Evolutionary conservation across 2,329 filamentous ascomycete genomes (phyloP).

Genomic region (Pseudopithomyces maydicus): DNA sequence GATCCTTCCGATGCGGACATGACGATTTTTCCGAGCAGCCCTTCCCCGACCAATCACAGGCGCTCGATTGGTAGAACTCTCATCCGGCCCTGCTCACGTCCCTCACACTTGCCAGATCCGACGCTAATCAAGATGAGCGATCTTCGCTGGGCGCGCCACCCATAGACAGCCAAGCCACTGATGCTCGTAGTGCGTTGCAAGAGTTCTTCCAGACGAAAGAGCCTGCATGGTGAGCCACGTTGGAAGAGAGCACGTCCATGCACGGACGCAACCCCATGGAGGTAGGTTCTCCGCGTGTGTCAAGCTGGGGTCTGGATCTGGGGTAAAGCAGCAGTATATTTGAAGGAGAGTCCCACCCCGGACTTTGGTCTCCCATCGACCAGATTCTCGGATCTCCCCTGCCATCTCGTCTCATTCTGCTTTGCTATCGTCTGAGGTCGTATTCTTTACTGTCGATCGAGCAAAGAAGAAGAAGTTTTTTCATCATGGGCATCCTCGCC

Average conservation of each 20-base stretch:
- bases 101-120: background rate
- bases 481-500: conserved; percentile 41
- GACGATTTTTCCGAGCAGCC: background rate
- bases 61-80: conserved; percentile 1
- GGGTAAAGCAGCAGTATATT: conserved; percentile 15
- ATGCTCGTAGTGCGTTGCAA: background rate
- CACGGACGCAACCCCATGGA: conserved; percentile 2
- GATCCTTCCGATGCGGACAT: background rate
- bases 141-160: background rate
- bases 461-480: background rate
- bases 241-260: background rate
- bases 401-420: background rate
- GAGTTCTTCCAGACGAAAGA: conserved; percentile 4
- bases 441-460: background rate
- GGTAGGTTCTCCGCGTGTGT: conserved; percentile 3
- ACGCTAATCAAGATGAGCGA: background rate
- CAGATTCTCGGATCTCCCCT: background rate
- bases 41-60: background rate
- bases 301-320: conserved; percentile 5
- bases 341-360: conserved; percentile 9
- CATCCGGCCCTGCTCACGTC: background rate
- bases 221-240: background rate
- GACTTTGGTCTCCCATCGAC: conserved; percentile 5
- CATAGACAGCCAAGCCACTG: background rate
- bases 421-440: background rate